Evolutionary conservation across 805 yeast genomes (phyloP).

Genomic region (Saturnispora sekii): DNA sequence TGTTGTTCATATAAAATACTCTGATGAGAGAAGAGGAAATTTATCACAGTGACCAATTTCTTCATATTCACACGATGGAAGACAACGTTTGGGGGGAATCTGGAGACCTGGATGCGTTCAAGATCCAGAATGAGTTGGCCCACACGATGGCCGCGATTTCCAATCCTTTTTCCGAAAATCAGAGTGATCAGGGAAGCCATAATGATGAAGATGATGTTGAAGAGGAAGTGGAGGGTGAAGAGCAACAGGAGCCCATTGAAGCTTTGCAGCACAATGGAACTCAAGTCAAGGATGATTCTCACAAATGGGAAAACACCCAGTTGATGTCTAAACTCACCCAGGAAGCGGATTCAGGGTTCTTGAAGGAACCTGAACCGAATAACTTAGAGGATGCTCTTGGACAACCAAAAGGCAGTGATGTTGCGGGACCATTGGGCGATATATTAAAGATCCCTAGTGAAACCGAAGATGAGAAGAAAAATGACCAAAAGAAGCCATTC

Average conservation of each 20-base stretch:
- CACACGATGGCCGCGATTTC: conserved; percentile 15
- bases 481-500: conserved; percentile 5
- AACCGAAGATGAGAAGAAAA: conserved; percentile 2
- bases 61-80: background rate
- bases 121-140: conserved; percentile 17
- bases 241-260: background rate
- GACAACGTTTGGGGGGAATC: conserved; percentile 5
- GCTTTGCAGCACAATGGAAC: too few species aligned
- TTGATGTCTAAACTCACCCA: background rate
- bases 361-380: background rate
- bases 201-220: conserved; percentile 11
- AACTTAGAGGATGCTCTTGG: conserved; percentile 3
- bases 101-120: conserved; percentile 12
- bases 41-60: too few species aligned
- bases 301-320: too few species aligned
- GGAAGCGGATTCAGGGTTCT: background rate
- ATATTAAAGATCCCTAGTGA: background rate
- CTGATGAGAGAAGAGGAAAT: background rate
- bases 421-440: conserved; percentile 1
- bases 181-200: conserved; percentile 15
- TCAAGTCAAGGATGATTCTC: too few species aligned
- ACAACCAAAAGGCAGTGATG: background rate
- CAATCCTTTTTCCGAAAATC: conserved; percentile 5
- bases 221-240: conserved; percentile 6
- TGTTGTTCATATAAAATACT: conserved; percentile 2